phyloP scores from a whole-genome alignment of 345 rosid genomes.

The Anastatica hierochuntica region DNA sequence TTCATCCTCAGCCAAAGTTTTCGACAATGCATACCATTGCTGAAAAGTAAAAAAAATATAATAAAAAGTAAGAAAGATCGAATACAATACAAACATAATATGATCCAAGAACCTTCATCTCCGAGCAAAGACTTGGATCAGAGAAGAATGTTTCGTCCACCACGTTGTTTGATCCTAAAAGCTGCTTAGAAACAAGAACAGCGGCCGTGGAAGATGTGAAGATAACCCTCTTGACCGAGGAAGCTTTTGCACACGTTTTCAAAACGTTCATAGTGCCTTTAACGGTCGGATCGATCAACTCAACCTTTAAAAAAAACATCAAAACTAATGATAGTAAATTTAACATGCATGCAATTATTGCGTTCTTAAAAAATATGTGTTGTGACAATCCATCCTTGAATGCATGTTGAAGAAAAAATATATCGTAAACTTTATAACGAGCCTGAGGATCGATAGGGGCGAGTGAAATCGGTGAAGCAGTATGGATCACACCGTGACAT shows the following conservation, averaged over 20 bases:
- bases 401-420: too few relatives aligned
- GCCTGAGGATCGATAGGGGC: constrained; percentile 31
- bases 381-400: too few relatives aligned
- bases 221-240: constrained; percentile 35
- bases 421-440: neutral
- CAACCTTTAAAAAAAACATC: neutral
- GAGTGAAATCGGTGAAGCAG: constrained; percentile 35
- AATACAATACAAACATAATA: too few relatives aligned
- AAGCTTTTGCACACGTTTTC: constrained; percentile 28
- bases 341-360: neutral
- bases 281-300: constrained; percentile 34
- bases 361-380: too few relatives aligned
- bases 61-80: too few relatives aligned
- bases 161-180: constrained; percentile 15
- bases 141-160: constrained; percentile 44
- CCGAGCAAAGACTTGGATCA: constrained; percentile 23
- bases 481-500: constrained; percentile 51
- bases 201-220: constrained; percentile 38
- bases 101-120: constrained; percentile 11
- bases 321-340: too few relatives aligned
- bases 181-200: constrained; percentile 14
- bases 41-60: neutral
- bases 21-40: constrained; percentile 31
- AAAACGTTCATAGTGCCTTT: constrained; percentile 42
- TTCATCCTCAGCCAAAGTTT: constrained; percentile 37